phyloP scores from a whole-genome alignment of 163 green algal species.

The Scenedesmus sp. region DNA sequence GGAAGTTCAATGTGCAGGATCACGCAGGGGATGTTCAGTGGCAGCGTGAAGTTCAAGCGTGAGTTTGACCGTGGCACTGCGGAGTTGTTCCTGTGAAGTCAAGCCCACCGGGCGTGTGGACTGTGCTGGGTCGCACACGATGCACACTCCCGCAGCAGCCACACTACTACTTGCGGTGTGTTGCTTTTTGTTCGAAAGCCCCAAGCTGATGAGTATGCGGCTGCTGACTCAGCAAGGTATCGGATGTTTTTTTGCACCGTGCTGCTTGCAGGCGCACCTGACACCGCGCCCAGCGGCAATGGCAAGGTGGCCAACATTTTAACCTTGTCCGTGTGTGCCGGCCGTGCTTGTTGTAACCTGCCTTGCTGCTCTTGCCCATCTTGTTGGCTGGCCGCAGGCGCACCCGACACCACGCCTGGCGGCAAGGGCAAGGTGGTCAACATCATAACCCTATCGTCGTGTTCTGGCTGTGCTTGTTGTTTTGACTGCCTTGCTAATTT shows the following conservation, averaged over 20 bases:
- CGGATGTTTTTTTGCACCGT: background rate
- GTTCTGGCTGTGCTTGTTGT: background rate
- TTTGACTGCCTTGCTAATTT: background rate
- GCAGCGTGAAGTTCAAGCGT: slow-evolving; percentile 60
- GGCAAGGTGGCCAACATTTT: background rate
- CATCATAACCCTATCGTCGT: background rate
- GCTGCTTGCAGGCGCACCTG: background rate
- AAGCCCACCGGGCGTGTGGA: no score
- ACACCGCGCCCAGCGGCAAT: background rate
- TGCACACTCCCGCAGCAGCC: no score
- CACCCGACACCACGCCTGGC: background rate
- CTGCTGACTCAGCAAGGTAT: no score
- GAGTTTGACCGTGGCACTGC: slow-evolving; percentile 1
- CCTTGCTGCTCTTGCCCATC: background rate
- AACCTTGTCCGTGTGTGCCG: background rate
- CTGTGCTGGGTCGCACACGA: no score
- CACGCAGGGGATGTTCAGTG: slow-evolving; percentile 50
- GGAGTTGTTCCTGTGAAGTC: background rate
- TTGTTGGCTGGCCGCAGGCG: background rate
- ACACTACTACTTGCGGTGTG: no score
- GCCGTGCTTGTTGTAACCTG: background rate
- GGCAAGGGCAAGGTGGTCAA: background rate
- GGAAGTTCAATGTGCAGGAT: slow-evolving; percentile 64
- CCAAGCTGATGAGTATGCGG: no score
- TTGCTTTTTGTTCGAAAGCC: no score